Evolutionary conservation across 768 basidiomycete species (phyloP).

Genomic region (Fistulinella prunicolor): DNA sequence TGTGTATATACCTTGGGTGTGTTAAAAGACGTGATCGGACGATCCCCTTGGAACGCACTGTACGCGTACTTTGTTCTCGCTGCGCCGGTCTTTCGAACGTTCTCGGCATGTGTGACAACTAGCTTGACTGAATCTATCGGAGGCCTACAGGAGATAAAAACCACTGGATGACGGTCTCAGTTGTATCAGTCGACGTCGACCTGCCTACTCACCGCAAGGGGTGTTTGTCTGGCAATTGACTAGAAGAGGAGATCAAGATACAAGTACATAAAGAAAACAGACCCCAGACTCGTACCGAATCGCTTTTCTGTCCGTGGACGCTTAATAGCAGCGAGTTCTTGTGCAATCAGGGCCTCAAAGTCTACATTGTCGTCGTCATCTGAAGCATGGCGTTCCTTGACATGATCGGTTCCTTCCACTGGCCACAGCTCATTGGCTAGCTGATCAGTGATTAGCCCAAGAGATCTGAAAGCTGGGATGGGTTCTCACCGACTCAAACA

Average conservation of each 20-base stretch:
- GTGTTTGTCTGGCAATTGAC: conserved; percentile 80
- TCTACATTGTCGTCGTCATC: conserved; percentile 44
- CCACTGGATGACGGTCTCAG: conserved; percentile 41
- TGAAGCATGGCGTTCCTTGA: conserved; percentile 25
- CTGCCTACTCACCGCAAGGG: conserved; percentile 54
- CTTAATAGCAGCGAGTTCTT: conserved; percentile 70
- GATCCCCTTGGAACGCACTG: background rate
- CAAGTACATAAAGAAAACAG: background rate
- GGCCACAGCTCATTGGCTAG: conserved; percentile 75
- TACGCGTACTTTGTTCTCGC: conserved; percentile 58
- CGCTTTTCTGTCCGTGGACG: conserved; percentile 57
- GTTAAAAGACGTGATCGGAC: background rate
- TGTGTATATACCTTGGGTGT: conserved; percentile 56
- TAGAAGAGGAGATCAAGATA: conserved; percentile 30
- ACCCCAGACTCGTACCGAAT: conserved; percentile 50
- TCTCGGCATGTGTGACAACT: conserved; percentile 59
- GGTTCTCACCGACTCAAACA: conserved; percentile 68
- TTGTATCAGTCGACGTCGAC: background rate
- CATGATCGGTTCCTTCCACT: conserved; percentile 23
- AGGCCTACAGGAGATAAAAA: conserved; percentile 76
- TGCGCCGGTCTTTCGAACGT: conserved; percentile 58
- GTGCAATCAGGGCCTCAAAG: conserved; percentile 68
- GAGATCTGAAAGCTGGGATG: conserved; percentile 1
- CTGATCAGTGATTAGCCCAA: conserved; percentile 37
- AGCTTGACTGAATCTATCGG: conserved; percentile 77